Evolutionary conservation across 2,329 filamentous ascomycete species (phyloP), one percentile per base, ranked within the genome.

Genomic region (Amesomyces nigricolor): DNA sequence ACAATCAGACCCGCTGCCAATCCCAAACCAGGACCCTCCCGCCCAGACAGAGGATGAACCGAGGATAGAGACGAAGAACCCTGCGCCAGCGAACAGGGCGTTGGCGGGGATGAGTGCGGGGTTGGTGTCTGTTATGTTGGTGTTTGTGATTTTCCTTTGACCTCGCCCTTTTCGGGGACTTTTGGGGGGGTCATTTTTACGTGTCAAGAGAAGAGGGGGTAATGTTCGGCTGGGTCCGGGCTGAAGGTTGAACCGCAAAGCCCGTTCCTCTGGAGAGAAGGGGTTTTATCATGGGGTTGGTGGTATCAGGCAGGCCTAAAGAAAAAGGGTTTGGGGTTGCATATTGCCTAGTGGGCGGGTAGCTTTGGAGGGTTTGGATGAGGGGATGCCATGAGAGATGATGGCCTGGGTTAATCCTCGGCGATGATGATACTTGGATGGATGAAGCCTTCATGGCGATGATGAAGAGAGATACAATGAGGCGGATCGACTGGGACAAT

Each of bases 21-120:
- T 17, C 29, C 10, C 29, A 8, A 17, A n/a, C 35, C 38, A 26
- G 7, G 38, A 47, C 19, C 22, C 44, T 5, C 43, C 26, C 8
- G 2, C 9, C 11, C 35, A 35, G 16, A 11, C 16, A 29, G 16
- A 13, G 4, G 26, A n/a, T 13, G 46, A 35, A 9, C 16, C 82
- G 53, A 32, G 19, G 47, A 30, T 40, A 4, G 62, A 68, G 38
- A 71, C 72, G 10, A 67, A 71, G 51, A 75, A 74, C 55, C 70
- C 72, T 11, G 76, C 74, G 5, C 70, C 72, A 37, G 73, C 72
- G 14, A 73, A 71, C 53, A 75, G 72, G 63, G 73, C 78, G 59
- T 71, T 79, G 49, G 72, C 75, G 4, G 75, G 75, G 14, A 79
- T 79, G 74, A 70, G 72, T 26, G 71, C 72, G n/a, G 77, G 71